These are phyloP conservation scores for Bipolaris sorokiniana DNA, from an alignment of 2,329 filamentous ascomycete species.

Conservation along the genomic window DNA sequence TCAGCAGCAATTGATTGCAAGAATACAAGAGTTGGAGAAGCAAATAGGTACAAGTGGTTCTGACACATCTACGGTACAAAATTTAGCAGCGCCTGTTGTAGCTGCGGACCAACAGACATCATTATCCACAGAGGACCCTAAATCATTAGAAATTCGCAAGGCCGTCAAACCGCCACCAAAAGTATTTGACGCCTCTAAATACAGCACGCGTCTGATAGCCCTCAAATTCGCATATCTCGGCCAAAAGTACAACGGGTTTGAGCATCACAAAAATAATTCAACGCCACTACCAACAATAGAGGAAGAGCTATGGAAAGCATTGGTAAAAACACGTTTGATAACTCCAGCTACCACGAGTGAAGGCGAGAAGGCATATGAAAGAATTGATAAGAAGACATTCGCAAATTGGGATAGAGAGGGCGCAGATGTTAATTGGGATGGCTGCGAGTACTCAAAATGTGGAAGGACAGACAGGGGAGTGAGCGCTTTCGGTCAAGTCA, in stretches of 20 bases:
- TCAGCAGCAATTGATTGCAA: slow-evolving; percentile 43
- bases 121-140: neutral
- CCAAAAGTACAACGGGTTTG: slow-evolving; percentile 89
- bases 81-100: slow-evolving; percentile 7
- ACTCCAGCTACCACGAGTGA: slow-evolving; percentile 32
- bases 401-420: slow-evolving; percentile 47
- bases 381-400: slow-evolving; percentile 44
- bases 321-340: slow-evolving; percentile 82
- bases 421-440: slow-evolving; percentile 72
- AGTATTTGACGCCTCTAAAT: slow-evolving; percentile 77
- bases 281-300: slow-evolving; percentile 82
- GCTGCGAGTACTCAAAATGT: slow-evolving; percentile 92
- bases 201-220: slow-evolving; percentile 83
- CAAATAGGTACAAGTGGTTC: slow-evolving; percentile 12
- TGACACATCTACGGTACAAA: neutral
- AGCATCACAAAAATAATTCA: slow-evolving; percentile 75
- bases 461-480: slow-evolving; percentile 92
- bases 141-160: slow-evolving; percentile 31
- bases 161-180: slow-evolving; percentile 50
- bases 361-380: slow-evolving; percentile 40
- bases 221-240: slow-evolving; percentile 94
- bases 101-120: neutral
- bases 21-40: slow-evolving; percentile 42
- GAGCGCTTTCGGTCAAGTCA: slow-evolving; percentile 95
- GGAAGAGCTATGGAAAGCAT: slow-evolving; percentile 89